A percentile compares a stretch with the other conserved stretches of the same genome.
Evolutionary conservation across 2,329 filamentous ascomycete species (phyloP).

Genomic region (Coniochaeta sp.): DNA sequence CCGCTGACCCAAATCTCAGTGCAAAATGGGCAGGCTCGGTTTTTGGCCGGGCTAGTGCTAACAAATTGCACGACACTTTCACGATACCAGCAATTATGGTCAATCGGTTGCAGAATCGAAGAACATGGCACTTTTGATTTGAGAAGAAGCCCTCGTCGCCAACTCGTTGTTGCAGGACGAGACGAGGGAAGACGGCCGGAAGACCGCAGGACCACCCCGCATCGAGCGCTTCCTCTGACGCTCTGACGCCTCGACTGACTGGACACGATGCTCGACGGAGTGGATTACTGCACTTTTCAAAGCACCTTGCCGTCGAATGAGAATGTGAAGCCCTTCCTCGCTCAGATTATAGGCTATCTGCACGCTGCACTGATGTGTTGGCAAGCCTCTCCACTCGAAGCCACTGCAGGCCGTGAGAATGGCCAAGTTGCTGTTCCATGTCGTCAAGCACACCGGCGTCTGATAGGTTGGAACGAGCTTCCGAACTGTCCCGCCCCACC

Average conservation of each 20-base stretch:
- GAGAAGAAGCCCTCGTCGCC: not conserved
- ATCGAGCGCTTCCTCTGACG: not conserved
- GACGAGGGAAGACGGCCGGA: not conserved
- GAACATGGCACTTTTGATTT: too few species aligned
- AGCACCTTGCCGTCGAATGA: not conserved
- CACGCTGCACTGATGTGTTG: slow-evolving; percentile 2
- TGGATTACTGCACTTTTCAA: not conserved
- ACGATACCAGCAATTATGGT: not conserved
- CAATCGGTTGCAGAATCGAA: not conserved
- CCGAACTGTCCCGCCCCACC: not conserved
- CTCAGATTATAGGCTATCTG: not conserved
- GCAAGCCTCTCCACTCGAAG: not conserved
- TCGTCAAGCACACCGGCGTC: not conserved
- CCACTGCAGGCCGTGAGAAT: not conserved
- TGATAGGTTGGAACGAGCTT: not conserved
- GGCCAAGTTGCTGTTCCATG: not conserved
- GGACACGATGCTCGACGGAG: not conserved
- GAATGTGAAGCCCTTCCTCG: not conserved
- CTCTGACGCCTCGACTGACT: not conserved
- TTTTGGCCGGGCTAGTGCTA: too few species aligned
- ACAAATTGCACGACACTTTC: too few species aligned
- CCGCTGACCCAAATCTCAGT: too few species aligned
- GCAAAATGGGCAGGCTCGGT: too few species aligned
- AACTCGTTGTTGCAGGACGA: not conserved
- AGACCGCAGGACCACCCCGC: not conserved